Percentiles rank a stretch among this genome's conserved stretches.
phyloP scores from a whole-genome alignment of 2,329 filamentous ascomycete species.

The Scytalidium lignicola region DNA sequence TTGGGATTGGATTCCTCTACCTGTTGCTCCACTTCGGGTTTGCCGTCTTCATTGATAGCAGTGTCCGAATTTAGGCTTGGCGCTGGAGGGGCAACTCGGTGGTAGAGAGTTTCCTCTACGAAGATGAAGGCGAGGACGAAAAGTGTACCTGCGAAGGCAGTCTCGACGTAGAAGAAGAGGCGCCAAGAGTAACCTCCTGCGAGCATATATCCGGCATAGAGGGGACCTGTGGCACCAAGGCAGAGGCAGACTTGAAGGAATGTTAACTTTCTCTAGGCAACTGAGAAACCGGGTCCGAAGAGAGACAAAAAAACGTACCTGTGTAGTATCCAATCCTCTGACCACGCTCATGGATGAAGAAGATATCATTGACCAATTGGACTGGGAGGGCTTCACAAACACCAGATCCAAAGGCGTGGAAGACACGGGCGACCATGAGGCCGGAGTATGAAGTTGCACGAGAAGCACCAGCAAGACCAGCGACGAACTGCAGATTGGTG shows the following conservation, averaged over 20 bases:
- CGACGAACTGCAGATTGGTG: conserved; percentile 9
- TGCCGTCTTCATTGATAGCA: conserved; percentile 2
- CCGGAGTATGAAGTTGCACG: conserved; percentile 13
- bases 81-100: conserved; percentile 27
- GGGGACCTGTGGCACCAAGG: conserved; percentile 48
- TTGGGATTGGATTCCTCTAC: conserved; percentile 10
- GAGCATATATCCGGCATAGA: conserved; percentile 58
- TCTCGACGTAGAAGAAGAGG: conserved; percentile 56
- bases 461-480: conserved; percentile 17
- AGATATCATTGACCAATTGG: conserved; percentile 37
- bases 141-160: conserved; percentile 41
- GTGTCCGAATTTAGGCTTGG: conserved; percentile 1
- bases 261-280: conserved; percentile 1
- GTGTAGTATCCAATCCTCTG: conserved; percentile 58
- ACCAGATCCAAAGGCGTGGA: conserved; percentile 21
- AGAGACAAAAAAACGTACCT: conserved; percentile 23
- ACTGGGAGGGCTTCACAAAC: conserved; percentile 29
- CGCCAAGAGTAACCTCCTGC: conserved; percentile 52
- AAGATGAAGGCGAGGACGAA: conserved; percentile 47
- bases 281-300: no score
- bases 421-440: conserved; percentile 20
- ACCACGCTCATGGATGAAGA: conserved; percentile 40
- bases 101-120: conserved; percentile 55
- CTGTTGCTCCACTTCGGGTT: conserved; percentile 1
- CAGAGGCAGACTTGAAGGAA: conserved; percentile 42